These are phyloP conservation scores for Fraxinus americana DNA, from an alignment of 257 asterid genomes.

Conservation along the genomic window DNA sequence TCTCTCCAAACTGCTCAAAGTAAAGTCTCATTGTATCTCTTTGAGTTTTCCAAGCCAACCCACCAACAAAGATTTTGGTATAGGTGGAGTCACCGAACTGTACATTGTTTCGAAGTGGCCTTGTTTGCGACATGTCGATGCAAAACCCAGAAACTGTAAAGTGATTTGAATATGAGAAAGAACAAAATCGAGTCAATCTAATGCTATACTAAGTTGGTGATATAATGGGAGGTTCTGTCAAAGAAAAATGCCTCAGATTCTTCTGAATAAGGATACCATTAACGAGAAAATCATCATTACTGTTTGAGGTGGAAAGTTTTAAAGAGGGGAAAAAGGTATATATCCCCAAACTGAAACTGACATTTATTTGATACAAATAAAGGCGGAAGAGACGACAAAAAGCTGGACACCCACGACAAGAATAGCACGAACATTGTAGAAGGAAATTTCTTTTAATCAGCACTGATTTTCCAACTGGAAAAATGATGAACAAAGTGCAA, in stretches of 20 bases:
- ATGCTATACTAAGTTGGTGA: not conserved
- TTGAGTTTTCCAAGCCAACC: slow-evolving; percentile 96
- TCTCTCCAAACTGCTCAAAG: slow-evolving; percentile 93
- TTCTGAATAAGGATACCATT: not conserved
- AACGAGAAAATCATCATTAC: not conserved
- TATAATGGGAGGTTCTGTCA: too few species aligned
- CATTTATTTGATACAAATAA: too few species aligned
- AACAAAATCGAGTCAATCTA: not conserved
- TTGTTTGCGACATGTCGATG: not conserved
- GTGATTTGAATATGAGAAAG: not conserved
- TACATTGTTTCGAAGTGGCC: not conserved
- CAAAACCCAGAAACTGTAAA: not conserved
- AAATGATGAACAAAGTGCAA: too few species aligned
- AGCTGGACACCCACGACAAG: too few species aligned
- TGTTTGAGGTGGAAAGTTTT: too few species aligned
- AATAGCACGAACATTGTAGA: too few species aligned
- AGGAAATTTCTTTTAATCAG: too few species aligned
- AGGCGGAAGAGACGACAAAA: too few species aligned
- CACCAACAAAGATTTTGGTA: slow-evolving; percentile 91
- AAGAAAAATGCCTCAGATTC: not conserved
- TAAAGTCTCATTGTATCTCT: slow-evolving; percentile 84
- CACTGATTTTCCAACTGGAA: too few species aligned
- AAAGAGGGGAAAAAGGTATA: too few species aligned
- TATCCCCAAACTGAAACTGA: too few species aligned
- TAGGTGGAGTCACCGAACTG: too few species aligned